phyloP scores from a whole-genome alignment of 2,329 filamentous ascomycete genomes.

The Cercospora beticola region DNA sequence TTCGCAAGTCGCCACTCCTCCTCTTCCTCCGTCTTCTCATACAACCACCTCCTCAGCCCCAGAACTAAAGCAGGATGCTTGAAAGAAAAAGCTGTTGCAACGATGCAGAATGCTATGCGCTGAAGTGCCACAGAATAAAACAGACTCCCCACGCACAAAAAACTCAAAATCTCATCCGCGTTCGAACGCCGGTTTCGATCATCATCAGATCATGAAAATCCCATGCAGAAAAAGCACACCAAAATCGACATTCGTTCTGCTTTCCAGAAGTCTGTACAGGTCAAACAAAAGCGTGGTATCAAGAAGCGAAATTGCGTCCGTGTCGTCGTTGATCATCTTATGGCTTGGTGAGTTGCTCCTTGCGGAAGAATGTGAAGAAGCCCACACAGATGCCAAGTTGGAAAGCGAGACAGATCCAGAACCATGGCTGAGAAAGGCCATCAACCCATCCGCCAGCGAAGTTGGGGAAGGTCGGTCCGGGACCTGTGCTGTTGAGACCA shows the following conservation, averaged over 20 bases:
- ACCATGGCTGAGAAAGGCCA: conserved; percentile 54
- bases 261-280: conserved; percentile 22
- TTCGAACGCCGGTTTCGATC: conserved; percentile 20
- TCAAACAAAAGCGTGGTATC: conserved; percentile 6
- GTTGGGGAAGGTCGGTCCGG: conserved; percentile 63
- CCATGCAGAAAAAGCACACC: not conserved
- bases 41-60: not conserved
- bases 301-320: conserved; percentile 16
- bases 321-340: conserved; percentile 20
- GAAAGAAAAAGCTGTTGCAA: not conserved
- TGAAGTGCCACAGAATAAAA: conserved; percentile 8
- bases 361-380: conserved; percentile 58
- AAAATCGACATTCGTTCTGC: conserved; percentile 4
- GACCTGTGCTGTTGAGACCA: conserved; percentile 61
- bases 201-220: conserved; percentile 23
- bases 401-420: conserved; percentile 60
- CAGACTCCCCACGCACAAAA: not conserved
- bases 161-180: conserved; percentile 1
- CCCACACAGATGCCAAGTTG: conserved; percentile 61
- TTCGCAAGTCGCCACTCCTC: not conserved
- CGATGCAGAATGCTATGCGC: conserved; percentile 15
- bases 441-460: conserved; percentile 51
- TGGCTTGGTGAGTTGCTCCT: conserved; percentile 59
- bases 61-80: not conserved
- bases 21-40: not conserved